Evolutionary conservation across 202 grass and related monocot genomes (phyloP).

Genomic region (Setaria viridis): DNA sequence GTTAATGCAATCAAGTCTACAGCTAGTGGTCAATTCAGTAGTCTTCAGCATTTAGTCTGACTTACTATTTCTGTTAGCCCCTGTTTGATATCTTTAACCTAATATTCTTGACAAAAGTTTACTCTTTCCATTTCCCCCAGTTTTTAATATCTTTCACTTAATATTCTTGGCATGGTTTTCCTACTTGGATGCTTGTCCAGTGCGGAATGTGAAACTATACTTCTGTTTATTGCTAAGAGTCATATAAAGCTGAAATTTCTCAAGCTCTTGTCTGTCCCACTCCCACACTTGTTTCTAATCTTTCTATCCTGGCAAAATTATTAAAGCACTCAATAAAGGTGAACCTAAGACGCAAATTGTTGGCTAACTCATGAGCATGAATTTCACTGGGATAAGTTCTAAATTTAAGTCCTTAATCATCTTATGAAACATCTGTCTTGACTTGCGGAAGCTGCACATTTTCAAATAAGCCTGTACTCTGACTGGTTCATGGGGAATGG

Average conservation of each 20-base stretch:
- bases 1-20: constrained; percentile 3
- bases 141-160: neutral
- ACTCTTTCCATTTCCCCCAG: neutral
- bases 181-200: neutral
- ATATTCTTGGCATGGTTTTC: neutral
- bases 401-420: neutral
- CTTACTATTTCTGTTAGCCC: neutral
- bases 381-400: neutral
- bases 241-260: constrained; percentile 27
- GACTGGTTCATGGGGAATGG: neutral
- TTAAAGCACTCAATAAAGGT: neutral
- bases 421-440: neutral
- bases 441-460: neutral
- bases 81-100: neutral
- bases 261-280: neutral
- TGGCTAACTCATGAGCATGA: neutral
- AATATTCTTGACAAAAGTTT: neutral
- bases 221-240: constrained; percentile 1
- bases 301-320: constrained; percentile 22
- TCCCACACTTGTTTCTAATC: constrained; percentile 7
- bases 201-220: constrained; percentile 8
- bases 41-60: neutral
- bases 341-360: constrained; percentile 1
- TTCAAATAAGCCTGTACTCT: neutral
- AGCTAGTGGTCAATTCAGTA: constrained; percentile 28